phyloP scores from a whole-genome alignment of 2,329 filamentous ascomycete species.

The Colletotrichum cuscutae region DNA sequence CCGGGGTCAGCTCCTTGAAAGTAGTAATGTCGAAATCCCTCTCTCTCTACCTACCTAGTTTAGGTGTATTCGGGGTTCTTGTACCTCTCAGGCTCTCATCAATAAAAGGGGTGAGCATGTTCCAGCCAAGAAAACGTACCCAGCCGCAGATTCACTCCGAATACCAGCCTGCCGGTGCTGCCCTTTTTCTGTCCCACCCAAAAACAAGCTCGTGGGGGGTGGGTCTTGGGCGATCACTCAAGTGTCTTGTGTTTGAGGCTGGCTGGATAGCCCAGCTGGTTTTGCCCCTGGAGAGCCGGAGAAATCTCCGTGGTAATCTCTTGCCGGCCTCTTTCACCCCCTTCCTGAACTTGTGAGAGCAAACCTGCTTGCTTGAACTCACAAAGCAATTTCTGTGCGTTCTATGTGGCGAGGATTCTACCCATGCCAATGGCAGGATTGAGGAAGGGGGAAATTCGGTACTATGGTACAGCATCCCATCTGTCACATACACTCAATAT shows the following conservation, averaged over 20 bases:
- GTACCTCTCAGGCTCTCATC: background rate
- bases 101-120: background rate
- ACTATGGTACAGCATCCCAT: background rate
- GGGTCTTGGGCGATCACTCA: background rate
- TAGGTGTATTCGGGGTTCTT: background rate
- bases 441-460: background rate
- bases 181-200: background rate
- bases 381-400: background rate
- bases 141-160: background rate
- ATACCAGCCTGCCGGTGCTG: background rate
- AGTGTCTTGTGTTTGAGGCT: background rate
- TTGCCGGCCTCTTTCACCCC: rapidly evolving
- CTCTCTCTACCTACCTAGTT: no score
- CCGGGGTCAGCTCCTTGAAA: no score
- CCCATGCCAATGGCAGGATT: background rate
- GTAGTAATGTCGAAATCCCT: no score
- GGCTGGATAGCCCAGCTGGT: background rate
- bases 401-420: background rate
- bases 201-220: background rate
- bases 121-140: background rate
- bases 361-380: background rate
- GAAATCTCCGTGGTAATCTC: background rate
- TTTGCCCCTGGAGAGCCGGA: background rate
- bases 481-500: background rate
- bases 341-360: rapidly evolving